Base-by-base conservation (phyloP, 345 rosid genomes). In the Linum trigynum region DNA sequence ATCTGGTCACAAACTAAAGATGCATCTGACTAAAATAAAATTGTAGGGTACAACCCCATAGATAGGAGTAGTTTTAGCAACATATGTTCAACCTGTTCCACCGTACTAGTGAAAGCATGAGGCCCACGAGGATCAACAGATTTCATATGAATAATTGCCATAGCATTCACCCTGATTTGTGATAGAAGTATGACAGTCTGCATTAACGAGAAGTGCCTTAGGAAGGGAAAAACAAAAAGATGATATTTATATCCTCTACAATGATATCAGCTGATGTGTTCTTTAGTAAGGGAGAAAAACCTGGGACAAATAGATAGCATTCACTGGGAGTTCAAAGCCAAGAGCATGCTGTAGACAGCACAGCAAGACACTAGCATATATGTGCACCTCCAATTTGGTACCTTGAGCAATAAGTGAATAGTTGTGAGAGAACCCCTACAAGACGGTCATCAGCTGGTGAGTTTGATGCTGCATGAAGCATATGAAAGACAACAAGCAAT, bases 131-230 rank as follows among this genome's bases (percentile, higher is more conserved):
- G 55, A 71, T 82, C 83, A 45, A 58, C 64, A 66, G 86, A 85
- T 72, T 81, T 87, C 85, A 91, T 83, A 8, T 82, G 80, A 50
- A 83, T 84, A 73, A 91, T 72, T 55, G 92, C 90, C 76, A 91
- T 85, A 39, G 86, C 75, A 78, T 91, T 91, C 72, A 89, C 80
- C 78, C 86, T 86, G 70, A 91, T 85, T 75, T 91, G 94, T 73
- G 85, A 83, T 53, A 89, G 55, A 64, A 91, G 77, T 12, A 85
- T 71, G 75, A 86, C 76, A 76, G 77, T 77, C 92, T 87, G 79
- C 82, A 82, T 57, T 48, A 68, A 16, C 17, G 35, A 16, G 5
- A 45, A 42, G 15, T 38, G 15, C 35, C 10, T 43, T 17, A 39
- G 1, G 16, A 43, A 6, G 35, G 41, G 6, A 14, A n/a, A 63